These are phyloP conservation scores for Tylopilus sp. DNA, from an alignment of 768 basidiomycete genomes.

Conservation along the genomic window DNA sequence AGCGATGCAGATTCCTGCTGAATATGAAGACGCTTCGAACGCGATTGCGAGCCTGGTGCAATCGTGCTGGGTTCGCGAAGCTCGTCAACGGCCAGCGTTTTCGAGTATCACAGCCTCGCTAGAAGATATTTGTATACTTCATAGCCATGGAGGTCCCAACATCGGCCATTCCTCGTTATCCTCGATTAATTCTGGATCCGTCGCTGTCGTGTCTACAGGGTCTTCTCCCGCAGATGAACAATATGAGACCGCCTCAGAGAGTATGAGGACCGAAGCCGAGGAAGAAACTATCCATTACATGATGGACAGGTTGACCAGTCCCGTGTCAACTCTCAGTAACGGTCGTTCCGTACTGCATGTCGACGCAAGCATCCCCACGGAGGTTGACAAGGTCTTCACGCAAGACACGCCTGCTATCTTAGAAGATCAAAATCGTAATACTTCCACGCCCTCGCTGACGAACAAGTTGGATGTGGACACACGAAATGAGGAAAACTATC, in stretches of 20 bases:
- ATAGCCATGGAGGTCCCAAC: conserved; percentile 21
- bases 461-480: conserved; percentile 40
- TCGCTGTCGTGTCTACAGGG: conserved; percentile 2
- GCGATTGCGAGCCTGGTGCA: conserved; percentile 43
- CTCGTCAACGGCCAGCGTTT: conserved; percentile 52
- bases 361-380: conserved; percentile 4
- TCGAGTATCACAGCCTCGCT: conserved; percentile 43
- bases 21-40: conserved; percentile 31
- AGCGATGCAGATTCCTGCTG: conserved; percentile 36
- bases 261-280: conserved; percentile 16
- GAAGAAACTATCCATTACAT: conserved; percentile 12
- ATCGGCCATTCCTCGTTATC: not conserved
- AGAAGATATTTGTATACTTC: conserved; percentile 41
- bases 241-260: conserved; percentile 28
- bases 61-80: conserved; percentile 55
- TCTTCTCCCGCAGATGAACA: conserved; percentile 22
- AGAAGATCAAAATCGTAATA: not conserved
- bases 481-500: conserved; percentile 64
- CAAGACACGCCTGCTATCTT: not conserved
- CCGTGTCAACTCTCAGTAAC: not conserved
- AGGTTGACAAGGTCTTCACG: conserved; percentile 20
- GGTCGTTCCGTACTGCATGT: not conserved
- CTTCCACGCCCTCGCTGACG: conserved; percentile 30
- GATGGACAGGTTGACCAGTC: conserved; percentile 19
- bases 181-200: not conserved